A percentile compares a stretch with the other conserved stretches of the same genome.
Conservation (phyloP, 169 alveolate genomes). For the Plasmodium cynomolgi region DNA sequence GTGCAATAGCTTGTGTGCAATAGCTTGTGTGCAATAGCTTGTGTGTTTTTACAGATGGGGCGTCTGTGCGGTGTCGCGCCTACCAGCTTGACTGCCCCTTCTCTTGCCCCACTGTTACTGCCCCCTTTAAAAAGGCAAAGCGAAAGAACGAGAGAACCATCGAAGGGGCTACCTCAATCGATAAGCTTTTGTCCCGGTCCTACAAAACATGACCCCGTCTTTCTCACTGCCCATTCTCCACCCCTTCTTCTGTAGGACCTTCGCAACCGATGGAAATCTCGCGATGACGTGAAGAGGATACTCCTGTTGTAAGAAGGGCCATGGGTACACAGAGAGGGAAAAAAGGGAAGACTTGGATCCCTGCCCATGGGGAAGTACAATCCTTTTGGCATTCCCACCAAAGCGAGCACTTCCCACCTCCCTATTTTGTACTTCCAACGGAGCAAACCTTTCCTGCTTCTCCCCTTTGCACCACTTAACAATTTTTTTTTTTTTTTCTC, state of each 20-base stretch:
- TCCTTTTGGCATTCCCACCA: background rate
- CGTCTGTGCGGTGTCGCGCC: background rate
- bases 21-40: too few species aligned
- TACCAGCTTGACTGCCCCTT: background rate
- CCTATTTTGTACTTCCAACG: background rate
- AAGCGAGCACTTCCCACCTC: background rate
- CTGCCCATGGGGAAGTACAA: background rate
- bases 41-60: background rate
- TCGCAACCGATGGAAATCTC: constrained; percentile 63
- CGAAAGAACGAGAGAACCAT: background rate
- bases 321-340: background rate
- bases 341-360: background rate
- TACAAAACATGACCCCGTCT: background rate
- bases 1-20: too few species aligned
- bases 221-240: background rate
- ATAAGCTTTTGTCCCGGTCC: background rate
- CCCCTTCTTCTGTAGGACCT: constrained; percentile 32
- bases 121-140: background rate
- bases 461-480: background rate
- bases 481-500: background rate
- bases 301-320: background rate
- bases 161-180: background rate
- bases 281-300: constrained; percentile 43
- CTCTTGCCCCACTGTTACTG: background rate
- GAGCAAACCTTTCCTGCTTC: background rate